Conservation (phyloP, 2,329 filamentous ascomycete genomes). For the Coniochaeta prunicola region DNA sequence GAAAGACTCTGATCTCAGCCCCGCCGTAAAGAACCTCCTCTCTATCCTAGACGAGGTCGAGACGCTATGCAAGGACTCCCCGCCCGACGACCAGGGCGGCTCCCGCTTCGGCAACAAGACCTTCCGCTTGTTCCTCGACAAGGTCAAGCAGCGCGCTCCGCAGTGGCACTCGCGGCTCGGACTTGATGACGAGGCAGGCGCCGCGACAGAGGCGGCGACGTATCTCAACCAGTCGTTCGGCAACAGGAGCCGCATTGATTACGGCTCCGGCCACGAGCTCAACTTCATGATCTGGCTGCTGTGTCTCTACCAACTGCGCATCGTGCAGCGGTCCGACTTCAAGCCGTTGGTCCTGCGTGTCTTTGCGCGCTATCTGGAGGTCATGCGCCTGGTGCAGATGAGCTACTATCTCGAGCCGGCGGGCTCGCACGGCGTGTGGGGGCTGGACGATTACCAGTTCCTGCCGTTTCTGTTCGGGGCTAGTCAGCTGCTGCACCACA, state of each 20-base stretch:
- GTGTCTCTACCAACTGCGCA: conserved; percentile 75
- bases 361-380: conserved; percentile 71
- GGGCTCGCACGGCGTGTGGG: conserved; percentile 96
- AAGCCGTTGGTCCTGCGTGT: conserved; percentile 66
- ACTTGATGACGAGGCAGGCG: conserved; percentile 26
- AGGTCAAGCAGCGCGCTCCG: conserved; percentile 46
- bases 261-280: conserved; percentile 93
- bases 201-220: conserved; percentile 64
- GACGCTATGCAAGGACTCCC: conserved; percentile 57
- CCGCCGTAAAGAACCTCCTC: conserved; percentile 56
- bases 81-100: conserved; percentile 77
- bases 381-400: conserved; percentile 84
- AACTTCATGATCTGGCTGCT: conserved; percentile 97
- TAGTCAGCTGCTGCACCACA: conserved; percentile 80
- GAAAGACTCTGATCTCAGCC: conserved; percentile 47
- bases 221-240: conserved; percentile 84
- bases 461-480: conserved; percentile 92
- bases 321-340: conserved; percentile 62
- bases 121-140: conserved; percentile 76
- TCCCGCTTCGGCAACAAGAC: conserved; percentile 93
- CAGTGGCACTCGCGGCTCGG: conserved; percentile 60
- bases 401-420: conserved; percentile 97
- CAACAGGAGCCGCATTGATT: conserved; percentile 83
- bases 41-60: conserved; percentile 64
- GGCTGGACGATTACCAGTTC: conserved; percentile 95